phyloP scores from a whole-genome alignment of 2,329 filamentous ascomycete species.

The Diaporthe sp. region DNA sequence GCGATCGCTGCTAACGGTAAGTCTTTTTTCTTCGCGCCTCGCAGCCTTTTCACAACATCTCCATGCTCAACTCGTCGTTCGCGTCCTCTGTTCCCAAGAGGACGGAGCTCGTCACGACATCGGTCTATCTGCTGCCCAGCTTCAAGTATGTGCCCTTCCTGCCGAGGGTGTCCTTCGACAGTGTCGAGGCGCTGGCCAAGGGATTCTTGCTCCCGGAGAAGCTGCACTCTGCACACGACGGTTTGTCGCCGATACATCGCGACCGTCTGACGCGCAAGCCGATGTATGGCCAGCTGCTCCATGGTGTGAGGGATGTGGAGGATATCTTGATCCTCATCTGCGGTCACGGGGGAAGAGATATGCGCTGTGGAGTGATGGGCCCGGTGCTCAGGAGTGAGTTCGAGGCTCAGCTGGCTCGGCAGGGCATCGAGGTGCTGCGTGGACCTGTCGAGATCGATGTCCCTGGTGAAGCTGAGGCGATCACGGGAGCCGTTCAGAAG shows the following conservation, averaged over 20 bases:
- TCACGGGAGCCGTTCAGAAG: constrained; percentile 43
- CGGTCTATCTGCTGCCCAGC: constrained; percentile 83
- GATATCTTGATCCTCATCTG: constrained; percentile 88
- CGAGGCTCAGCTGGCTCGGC: constrained; percentile 65
- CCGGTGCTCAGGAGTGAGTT: constrained; percentile 82
- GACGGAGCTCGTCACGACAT: constrained; percentile 66
- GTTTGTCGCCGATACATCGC: constrained; percentile 69
- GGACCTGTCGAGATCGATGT: constrained; percentile 59
- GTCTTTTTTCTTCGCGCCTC: constrained; percentile 38
- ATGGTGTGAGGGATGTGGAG: constrained; percentile 70
- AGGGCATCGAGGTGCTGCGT: constrained; percentile 63
- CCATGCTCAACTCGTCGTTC: constrained; percentile 83
- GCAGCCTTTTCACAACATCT: constrained; percentile 86
- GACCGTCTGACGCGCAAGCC: constrained; percentile 65
- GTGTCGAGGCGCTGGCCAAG: constrained; percentile 70
- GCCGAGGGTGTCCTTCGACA: constrained; percentile 71
- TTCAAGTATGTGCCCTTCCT: constrained; percentile 86
- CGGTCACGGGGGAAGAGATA: constrained; percentile 86
- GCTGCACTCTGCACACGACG: constrained; percentile 73
- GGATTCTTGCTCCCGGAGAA: constrained; percentile 75
- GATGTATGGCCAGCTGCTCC: constrained; percentile 65
- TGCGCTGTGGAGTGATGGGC: constrained; percentile 84
- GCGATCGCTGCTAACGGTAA: constrained; percentile 50
- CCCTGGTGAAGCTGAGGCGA: constrained; percentile 44
- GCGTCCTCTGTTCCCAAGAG: constrained; percentile 65